Base-by-base conservation (phyloP, 2,329 filamentous ascomycete genomes). In the Juglanconis juglandina region DNA sequence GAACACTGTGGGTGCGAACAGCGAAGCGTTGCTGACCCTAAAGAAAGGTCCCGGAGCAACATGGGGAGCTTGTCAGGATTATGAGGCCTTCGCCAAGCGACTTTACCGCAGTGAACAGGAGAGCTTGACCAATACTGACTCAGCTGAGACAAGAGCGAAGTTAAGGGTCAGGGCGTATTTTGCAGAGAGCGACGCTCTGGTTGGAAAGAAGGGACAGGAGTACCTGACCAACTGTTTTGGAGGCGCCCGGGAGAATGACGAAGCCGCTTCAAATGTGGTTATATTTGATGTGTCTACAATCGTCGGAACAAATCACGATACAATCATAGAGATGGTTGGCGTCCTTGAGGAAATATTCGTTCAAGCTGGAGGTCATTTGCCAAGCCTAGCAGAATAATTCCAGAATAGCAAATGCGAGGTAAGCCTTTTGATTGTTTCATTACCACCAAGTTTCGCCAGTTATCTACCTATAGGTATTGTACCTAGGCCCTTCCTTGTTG, bases 51-150 rank as follows among this genome's bases (percentile, higher is more conserved):
- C 60, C 34, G 57, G 10, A 13, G 60, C 39, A 13, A 17, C 52
- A 10, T 62, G 60, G 60, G 52, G 46, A n/a, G 46, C 35, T 4
- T 62, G 60, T 17, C 51, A 62, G 2, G 57, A 62, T 51, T 59
- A 59, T 33, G 41, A 33, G 11, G 32, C 39, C 32, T 62, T 59
- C 8, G 50, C 60, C 5, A 55, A 24, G 52, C 46, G 33, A 24
- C 52, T 62, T 10, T 30, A 44, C 37, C 51, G 53, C 10, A 34
- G 46, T 7, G 60, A 55, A 39, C 51, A 35, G 13, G 14, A 30
- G 44, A 39, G 56, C 5, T 37, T 11, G 46, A 30, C 34, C 24
- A 42, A 32, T 1, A 17, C 32, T 0, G 34, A 33, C 14, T 14
- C n/a, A 13, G n/a, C 3, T 35, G 39, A 11, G 4, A 30, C 17